Evolutionary conservation across 768 basidiomycete species (phyloP).

Genomic region (Suillus hirtellus): DNA sequence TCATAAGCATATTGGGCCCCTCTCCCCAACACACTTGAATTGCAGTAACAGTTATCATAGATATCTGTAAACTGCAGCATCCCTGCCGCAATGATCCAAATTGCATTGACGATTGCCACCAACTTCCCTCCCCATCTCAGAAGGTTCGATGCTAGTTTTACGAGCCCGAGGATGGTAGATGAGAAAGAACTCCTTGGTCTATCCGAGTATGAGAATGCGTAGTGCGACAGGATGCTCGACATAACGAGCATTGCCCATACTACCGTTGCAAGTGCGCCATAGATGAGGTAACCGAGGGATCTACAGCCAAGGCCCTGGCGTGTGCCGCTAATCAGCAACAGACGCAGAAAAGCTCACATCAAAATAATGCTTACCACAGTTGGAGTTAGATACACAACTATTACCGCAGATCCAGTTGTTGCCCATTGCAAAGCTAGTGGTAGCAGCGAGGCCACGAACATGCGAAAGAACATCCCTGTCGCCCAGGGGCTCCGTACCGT

Average conservation of each 20-base stretch:
- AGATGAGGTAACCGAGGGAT: slow-evolving; percentile 32
- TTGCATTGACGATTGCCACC: slow-evolving; percentile 23
- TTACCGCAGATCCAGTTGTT: slow-evolving; percentile 26
- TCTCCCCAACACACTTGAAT: slow-evolving; percentile 22
- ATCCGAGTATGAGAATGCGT: slow-evolving; percentile 7
- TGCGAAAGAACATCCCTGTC: slow-evolving; percentile 18
- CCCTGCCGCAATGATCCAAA: slow-evolving; percentile 22
- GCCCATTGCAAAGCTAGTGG: slow-evolving; percentile 29
- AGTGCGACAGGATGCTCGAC: slow-evolving; percentile 30
- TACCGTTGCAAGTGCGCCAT: slow-evolving; percentile 28
- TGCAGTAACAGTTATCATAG: slow-evolving; percentile 28
- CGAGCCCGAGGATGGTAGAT: background rate
- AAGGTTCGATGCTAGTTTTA: slow-evolving; percentile 8
- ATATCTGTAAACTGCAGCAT: slow-evolving; percentile 27
- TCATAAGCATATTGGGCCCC: slow-evolving; percentile 25
- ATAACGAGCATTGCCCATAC: slow-evolving; percentile 33
- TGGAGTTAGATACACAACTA: slow-evolving; percentile 28
- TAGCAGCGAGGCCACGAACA: slow-evolving; percentile 23
- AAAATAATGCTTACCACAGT: slow-evolving; percentile 18
- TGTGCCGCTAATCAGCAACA: slow-evolving; percentile 3
- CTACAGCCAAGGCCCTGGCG: slow-evolving; percentile 35
- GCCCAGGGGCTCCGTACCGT: slow-evolving; percentile 18
- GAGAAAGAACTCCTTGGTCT: too few relatives aligned
- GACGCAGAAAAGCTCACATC: background rate
- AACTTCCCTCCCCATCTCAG: slow-evolving; percentile 21